Evolutionary conservation across 495 filamentous ascomycete species (phyloP), one percentile per base, ranked within the genome.

Genomic region (Hypoxylon perforatum): DNA sequence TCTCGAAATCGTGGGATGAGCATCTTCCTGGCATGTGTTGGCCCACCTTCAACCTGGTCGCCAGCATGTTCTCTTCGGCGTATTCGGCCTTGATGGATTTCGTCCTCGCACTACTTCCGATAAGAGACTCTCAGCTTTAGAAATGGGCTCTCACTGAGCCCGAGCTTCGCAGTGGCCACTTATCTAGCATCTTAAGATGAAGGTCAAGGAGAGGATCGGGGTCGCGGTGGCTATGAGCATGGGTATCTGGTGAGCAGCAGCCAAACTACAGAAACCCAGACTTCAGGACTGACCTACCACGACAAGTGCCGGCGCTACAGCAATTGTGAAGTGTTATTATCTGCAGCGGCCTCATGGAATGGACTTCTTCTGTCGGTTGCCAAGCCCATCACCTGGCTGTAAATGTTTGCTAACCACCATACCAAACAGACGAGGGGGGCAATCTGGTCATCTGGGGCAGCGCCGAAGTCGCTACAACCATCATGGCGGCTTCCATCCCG

Each of bases 381-480:
- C 23, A 7, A n/a, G 25, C 3, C 10, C n/a, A n/a, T 44, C 4
- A n/a, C 15, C 14, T 25, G 75, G 74, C 1, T 61, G 73, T 63
- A 25, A 35, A 5, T 15, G 21, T 3, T 7, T 18, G 46, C 30
- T 30, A 15, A 33, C 36, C 48, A 21, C 47, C 9, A 22, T 50
- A 23, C 9, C 4, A 36, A 50, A 41, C 12, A 58, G 55, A 58
- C 25, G 55, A 58, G 15, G 55, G 55, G 41, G 55, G 55, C 4
- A 38, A 49, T 39, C 75, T 79, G 12, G 73, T 77, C 48, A 72
- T 84, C 69, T 82, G 76, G 71, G 72, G 82, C 57, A 17, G 63
- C 50, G 52, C 50, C 22, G 53, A 56, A 38, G 38, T 48, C 23
- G 52, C 59, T 47, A 50, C 42, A 28, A 30, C 48, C n/a, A 38